Conservation (phyloP, 1,284 basidiomycete genomes). For the Heterobasidion irregulare region DNA sequence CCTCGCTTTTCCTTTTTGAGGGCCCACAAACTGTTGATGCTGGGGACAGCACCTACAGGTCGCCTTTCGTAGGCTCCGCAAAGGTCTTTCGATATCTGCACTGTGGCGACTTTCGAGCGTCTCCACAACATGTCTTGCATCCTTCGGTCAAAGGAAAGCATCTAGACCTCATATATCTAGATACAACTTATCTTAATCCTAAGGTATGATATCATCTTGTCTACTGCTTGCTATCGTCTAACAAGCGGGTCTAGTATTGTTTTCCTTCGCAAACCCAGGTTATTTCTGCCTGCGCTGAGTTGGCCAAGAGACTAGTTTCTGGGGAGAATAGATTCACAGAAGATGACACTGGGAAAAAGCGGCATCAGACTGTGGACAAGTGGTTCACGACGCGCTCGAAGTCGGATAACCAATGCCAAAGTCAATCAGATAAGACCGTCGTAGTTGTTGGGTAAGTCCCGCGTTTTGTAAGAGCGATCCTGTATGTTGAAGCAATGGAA, state of each 20-base stretch:
- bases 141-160: conserved; percentile 71
- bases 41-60: conserved; percentile 72
- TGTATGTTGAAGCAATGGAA: neutral
- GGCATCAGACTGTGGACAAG: conserved; percentile 19
- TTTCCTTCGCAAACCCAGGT: conserved; percentile 94
- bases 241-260: conserved; percentile 53
- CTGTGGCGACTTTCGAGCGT: conserved; percentile 92
- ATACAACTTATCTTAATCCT: conserved; percentile 94
- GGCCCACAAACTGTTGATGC: conserved; percentile 85
- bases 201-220: conserved; percentile 38
- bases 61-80: conserved; percentile 60
- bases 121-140: conserved; percentile 77
- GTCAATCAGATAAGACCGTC: conserved; percentile 31
- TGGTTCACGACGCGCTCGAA: conserved; percentile 8
- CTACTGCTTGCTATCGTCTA: neutral
- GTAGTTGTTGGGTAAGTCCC: conserved; percentile 77
- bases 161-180: conserved; percentile 88
- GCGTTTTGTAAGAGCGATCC: neutral
- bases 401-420: neutral
- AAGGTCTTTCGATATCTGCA: conserved; percentile 85
- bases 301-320: conserved; percentile 55
- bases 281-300: conserved; percentile 83
- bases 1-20: conserved; percentile 90
- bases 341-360: conserved; percentile 15
- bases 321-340: conserved; percentile 26